Base-by-base conservation (phyloP, 352 stramenopile genomes). In the Pythium catenulatum region DNA sequence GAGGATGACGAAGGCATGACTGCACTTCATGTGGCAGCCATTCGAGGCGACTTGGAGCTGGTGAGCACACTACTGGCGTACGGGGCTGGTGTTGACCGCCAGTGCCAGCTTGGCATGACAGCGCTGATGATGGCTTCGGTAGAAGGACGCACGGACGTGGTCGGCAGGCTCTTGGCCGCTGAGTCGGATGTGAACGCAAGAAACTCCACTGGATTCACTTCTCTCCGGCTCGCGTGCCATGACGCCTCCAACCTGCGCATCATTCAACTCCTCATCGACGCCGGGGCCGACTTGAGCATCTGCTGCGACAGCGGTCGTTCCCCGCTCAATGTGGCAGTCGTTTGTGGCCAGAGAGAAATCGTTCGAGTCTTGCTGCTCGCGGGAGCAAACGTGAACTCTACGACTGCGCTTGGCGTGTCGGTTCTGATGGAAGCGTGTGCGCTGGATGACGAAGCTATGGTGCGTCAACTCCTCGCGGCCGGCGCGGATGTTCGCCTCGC, bases 41-140 rank as follows among this genome's bases (percentile, higher is more conserved):
- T 86, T 17, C 85, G 84, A 30, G 90, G 89, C 1, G 85, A 94
- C 46, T 32, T 68, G 43, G 65, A 80, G n/a, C 83, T 94, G 3
- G 21, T 93, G 34, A 52, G 21, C 21, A 52, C 45, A 13, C 13
- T 21, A n/a, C n/a, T n/a, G 45, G 45, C 45, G 45, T 52, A 52
- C 45, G n/a, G n/a, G n/a, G n/a, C 45, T 21, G 13, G 45, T 52
- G 13, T 21, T 21, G 45, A 52, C 45, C 13, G 21, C 13, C 13
- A 52, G 13, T 52, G 45, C 13, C 45, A 52, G 45, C 21, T 13
- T 11, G 78, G 80, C 0, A 72, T 76, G n/a, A 86, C 90, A 7
- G 63, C 90, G 3, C 63, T 94, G 46, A 39, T 91, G 14, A 45
- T 37, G n/a, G 63, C 39, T 9, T 54, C 8, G 21, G 30, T 13